phyloP scores from a whole-genome alignment of 371 early-diverging fungal genomes.

The Batkoa obscura region DNA sequence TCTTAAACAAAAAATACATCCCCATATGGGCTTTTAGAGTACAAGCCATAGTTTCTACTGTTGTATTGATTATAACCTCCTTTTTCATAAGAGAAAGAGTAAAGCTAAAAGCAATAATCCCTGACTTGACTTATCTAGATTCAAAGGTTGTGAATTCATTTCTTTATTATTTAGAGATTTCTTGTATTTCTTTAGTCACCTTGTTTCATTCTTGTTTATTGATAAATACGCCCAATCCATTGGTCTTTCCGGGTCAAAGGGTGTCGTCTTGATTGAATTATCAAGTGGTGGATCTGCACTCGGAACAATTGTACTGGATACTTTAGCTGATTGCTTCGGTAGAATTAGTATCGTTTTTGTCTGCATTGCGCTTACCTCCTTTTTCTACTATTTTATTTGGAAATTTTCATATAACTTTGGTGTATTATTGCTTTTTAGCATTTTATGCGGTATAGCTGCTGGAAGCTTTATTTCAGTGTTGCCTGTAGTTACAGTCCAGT shows the following conservation, averaged over 20 bases:
- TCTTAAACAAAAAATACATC: too few species aligned
- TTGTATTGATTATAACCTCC: slow-evolving; percentile 15
- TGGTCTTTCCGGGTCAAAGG: slow-evolving; percentile 26
- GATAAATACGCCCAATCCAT: slow-evolving; percentile 1
- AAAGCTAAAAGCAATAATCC: slow-evolving; percentile 11
- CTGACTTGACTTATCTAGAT: slow-evolving; percentile 9
- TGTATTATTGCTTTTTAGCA: slow-evolving; percentile 21
- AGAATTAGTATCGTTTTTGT: slow-evolving; percentile 16
- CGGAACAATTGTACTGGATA: slow-evolving; percentile 34
- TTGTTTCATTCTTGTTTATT: slow-evolving; percentile 1
- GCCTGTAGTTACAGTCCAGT: slow-evolving; percentile 20
- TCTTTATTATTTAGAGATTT: neutral
- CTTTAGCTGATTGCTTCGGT: slow-evolving; percentile 39
- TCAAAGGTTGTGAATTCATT: neutral
- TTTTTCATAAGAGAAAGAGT: neutral
- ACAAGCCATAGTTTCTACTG: slow-evolving; percentile 28
- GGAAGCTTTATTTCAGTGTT: slow-evolving; percentile 25
- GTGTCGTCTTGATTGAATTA: slow-evolving; percentile 25
- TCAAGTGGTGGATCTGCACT: slow-evolving; percentile 40
- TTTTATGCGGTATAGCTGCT: slow-evolving; percentile 28
- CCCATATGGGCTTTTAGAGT: slow-evolving; percentile 43
- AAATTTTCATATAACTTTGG: slow-evolving; percentile 26
- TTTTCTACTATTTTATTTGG: slow-evolving; percentile 36
- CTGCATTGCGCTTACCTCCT: slow-evolving; percentile 18
- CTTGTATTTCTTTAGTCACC: neutral